Evolutionary conservation across 306 rosid species (phyloP).

Genomic region (Carpinus fangiana): DNA sequence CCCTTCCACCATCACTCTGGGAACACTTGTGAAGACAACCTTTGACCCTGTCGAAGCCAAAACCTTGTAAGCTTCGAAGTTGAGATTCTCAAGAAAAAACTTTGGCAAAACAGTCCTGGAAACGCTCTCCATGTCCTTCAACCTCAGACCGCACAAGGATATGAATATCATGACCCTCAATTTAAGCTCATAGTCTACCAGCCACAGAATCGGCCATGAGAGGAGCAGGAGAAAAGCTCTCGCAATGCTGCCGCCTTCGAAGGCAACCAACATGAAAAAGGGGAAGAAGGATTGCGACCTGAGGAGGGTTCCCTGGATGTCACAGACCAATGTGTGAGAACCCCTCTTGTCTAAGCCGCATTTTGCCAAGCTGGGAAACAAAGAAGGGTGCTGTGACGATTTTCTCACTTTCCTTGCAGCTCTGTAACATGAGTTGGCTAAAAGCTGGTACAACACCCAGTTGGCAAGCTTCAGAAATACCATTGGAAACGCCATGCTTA

Average conservation of each 20-base stretch:
- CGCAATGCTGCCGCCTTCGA: conserved; percentile 81
- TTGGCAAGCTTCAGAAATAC: conserved; percentile 52
- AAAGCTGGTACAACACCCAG: conserved; percentile 57
- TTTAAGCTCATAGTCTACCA: conserved; percentile 51
- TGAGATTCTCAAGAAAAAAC: conserved; percentile 77
- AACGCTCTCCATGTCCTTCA: conserved; percentile 54
- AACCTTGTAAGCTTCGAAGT: conserved; percentile 53
- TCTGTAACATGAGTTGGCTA: conserved; percentile 62
- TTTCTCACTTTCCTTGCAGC: conserved; percentile 70
- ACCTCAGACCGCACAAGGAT: conserved; percentile 61
- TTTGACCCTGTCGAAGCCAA: conserved; percentile 51
- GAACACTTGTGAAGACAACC: conserved; percentile 69
- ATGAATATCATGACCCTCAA: conserved; percentile 65
- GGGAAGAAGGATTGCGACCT: conserved; percentile 70
- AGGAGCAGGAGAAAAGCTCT: conserved; percentile 68
- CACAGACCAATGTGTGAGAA: conserved; percentile 56
- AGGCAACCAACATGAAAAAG: conserved; percentile 86
- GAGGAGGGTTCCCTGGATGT: conserved; percentile 51
- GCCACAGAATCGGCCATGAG: conserved; percentile 59
- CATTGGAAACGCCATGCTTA: conserved; percentile 47
- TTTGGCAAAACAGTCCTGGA: conserved; percentile 75
- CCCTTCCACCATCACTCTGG: conserved; percentile 77
- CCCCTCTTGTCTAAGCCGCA: conserved; percentile 49
- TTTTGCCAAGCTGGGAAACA: conserved; percentile 51
- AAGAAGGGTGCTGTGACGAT: conserved; percentile 32